Evolutionary conservation across 306 rosid genomes (phyloP), one percentile per base, ranked within the genome.

Genomic region (Hippophae tibetana): DNA sequence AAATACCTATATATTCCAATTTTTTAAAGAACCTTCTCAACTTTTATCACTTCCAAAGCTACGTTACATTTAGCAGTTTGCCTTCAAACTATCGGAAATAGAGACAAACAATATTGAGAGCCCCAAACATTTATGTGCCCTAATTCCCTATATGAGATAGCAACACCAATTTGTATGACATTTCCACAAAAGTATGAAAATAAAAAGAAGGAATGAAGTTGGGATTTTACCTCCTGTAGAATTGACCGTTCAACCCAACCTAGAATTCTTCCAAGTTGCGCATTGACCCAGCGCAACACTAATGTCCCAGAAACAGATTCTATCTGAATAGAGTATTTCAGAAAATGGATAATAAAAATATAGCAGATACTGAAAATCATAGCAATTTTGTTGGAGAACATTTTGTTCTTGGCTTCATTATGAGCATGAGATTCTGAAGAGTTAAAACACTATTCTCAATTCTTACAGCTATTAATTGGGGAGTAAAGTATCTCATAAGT

Each of bases 241-340:
- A 86, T 74, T 68, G 94, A 84, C 70, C 99, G 82, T 60, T 88
- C 96, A 48, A 88, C 99, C 99, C 99, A 92, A 61, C 93, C 85
- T 75, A 84, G 78, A 72, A 92, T 78, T 75, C 95, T 82, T 72
- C 78, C 96, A 66, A 92, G 99, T 67, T 92, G 99, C 8, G 95
- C 71, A 74, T 88, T 92, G 79, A 92, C 77, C 99, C 99, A 92
- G 11, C 99, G 99, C 80, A 92, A 69, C 72, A 92, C 99, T 78
- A 92, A 66, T 0, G 96, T 92, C 79, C 99, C 99, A 69, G 99
- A 92, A 76, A 85, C 79, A 18, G 88, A 73, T 76, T 85, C 99
- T 80, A 92, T 88, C 99, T 92, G 66, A 57, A 65, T 57, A 56
- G 72, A 10, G 57, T 54, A 58, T 58, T 57, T 10, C 43, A 18